Base-by-base conservation (phyloP, 2,329 filamentous ascomycete species). In the Didymella pomorum region DNA sequence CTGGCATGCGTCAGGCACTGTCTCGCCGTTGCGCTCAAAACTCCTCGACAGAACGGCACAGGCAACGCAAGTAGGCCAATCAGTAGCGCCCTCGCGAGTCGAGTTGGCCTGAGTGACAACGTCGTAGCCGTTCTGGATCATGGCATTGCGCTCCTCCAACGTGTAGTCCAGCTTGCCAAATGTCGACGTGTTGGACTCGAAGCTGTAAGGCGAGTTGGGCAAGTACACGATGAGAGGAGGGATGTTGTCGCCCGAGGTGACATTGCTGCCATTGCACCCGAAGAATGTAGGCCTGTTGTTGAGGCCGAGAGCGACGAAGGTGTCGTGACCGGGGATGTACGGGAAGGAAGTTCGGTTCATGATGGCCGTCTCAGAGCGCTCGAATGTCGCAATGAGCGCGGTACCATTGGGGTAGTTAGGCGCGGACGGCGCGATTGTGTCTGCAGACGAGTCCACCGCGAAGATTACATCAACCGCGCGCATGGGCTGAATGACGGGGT, bases 81-180 rank as follows among this genome's bases (percentile, higher is more conserved):
- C 78, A 3, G 21, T 37, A 1, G 56, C 44, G 3, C 78, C 68
- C 73, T 96, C 89, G 3, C 88, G 73, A 0, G 92, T 93, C 48
- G 84, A 86, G 78, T 98, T 97, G 50, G 86, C 92, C 81, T 90
- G 89, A 0, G 93, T 97, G 2, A 86, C 93, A 18, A 89, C 86
- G 66, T 95, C 86, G 79, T 90, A 95, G 20, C 92, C 94, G 78
- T 99, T 98, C 65, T 86, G 77, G 70, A 99, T 92, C 71, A 97
- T 91, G 62, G 84, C 84, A 73, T 97, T 86, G 62, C 94, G 90
- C 78, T 92, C 78, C 1, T 73, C 77, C 67, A 86, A 78, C 33
- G 84, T 82, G 82, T 93, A 92, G 39, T 78, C 77, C 35, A 87
- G 81, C 60, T 87, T 82, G 11, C 3, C 47, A 75, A 90, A 94